Evolutionary conservation across 2,329 filamentous ascomycete genomes (phyloP).

Genomic region (Pseudocercospora eumusae): DNA sequence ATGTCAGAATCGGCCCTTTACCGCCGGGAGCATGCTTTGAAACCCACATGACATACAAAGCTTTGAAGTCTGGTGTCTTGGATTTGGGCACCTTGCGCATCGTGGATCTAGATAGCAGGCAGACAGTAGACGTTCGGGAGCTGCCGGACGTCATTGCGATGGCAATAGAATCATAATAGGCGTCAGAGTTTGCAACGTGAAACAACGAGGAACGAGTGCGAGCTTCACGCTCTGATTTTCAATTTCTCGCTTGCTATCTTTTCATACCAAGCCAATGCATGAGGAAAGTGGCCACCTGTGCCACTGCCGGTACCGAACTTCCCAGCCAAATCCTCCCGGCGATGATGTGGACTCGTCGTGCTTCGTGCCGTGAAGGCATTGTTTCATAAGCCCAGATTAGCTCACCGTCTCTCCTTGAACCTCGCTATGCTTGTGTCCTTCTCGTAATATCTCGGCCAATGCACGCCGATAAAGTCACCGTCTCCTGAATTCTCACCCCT

Average conservation of each 20-base stretch:
- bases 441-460: not conserved
- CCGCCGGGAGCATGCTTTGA: conserved; percentile 72
- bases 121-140: conserved; percentile 75
- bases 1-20: conserved; percentile 71
- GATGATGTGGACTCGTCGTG: not conserved
- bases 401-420: not conserved
- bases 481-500: not conserved
- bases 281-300: conserved; percentile 7
- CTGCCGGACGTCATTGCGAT: conserved; percentile 65
- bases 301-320: conserved; percentile 4
- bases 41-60: conserved; percentile 70
- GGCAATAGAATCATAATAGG: conserved; percentile 13
- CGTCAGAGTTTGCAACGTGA: not conserved
- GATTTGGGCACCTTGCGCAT: conserved; percentile 72
- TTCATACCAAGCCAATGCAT: conserved; percentile 6
- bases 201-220: conserved; percentile 1
- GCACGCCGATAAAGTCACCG: not conserved
- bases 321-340: conserved; percentile 10
- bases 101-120: conserved; percentile 70
- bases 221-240: not conserved
- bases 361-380: not conserved
- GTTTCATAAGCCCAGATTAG: not conserved
- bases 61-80: conserved; percentile 65
- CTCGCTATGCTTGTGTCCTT: conserved; percentile 2
- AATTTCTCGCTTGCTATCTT: not conserved